Percentiles rank a stretch among this genome's conserved stretches.
Conservation (phyloP, 495 filamentous ascomycete species). For the Rhypophila decipiens region DNA sequence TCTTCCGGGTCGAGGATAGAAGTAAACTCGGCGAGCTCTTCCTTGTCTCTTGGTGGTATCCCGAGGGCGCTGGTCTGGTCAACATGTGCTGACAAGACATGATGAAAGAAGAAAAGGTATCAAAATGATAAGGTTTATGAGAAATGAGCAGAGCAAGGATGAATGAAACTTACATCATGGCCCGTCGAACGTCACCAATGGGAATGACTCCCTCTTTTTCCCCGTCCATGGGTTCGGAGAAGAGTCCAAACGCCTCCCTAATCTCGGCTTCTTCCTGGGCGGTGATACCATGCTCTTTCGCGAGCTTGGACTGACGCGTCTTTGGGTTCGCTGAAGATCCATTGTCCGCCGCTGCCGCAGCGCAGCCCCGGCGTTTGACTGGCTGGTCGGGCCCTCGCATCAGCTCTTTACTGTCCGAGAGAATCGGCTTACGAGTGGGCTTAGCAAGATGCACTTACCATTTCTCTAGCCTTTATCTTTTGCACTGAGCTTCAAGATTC, state of each 20-base stretch:
- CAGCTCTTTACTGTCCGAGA: not conserved
- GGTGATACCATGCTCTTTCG: constrained; percentile 79
- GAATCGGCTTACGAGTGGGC: not conserved
- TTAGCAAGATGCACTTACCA: not conserved
- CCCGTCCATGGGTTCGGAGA: constrained; percentile 60
- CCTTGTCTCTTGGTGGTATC: constrained; percentile 53
- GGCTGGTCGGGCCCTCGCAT: too few relatives aligned
- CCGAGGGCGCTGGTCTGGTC: constrained; percentile 57
- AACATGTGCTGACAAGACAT: too few relatives aligned
- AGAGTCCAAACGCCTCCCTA: constrained; percentile 79
- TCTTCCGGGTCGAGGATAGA: constrained; percentile 75
- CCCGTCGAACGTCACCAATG: constrained; percentile 71
- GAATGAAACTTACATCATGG: constrained; percentile 59
- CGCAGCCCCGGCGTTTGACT: constrained; percentile 36
- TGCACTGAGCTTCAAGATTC: not conserved
- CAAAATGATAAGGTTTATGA: not conserved
- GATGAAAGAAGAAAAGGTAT: constrained; percentile 1
- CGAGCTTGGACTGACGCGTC: constrained; percentile 66
- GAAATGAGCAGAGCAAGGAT: not conserved
- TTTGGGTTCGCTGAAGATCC: constrained; percentile 15
- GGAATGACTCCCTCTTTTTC: constrained; percentile 70
- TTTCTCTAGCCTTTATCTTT: not conserved
- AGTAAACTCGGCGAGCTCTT: constrained; percentile 67
- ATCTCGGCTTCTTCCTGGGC: constrained; percentile 83
- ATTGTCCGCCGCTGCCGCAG: constrained; percentile 12